Conservation (phyloP, 2,329 filamentous ascomycete species). For the Fusarium anthophilum region DNA sequence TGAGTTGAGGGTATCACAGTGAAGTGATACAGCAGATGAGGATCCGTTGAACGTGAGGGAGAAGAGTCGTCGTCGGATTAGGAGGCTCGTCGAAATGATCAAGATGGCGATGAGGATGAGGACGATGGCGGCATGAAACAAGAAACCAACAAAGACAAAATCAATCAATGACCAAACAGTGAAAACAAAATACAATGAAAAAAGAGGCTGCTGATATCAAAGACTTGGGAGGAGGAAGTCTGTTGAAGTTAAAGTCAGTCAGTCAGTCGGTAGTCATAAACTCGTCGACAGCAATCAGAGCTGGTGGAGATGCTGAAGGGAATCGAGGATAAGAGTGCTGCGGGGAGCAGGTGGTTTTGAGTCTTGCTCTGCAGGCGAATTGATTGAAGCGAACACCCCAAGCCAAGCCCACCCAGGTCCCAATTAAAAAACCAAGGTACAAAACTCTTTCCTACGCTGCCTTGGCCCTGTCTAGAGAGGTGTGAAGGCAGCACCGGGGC, state of each 20-base stretch:
- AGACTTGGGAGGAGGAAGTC: not conserved
- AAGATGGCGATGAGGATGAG: not conserved
- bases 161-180: constrained; percentile 3
- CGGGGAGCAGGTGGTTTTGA: constrained; percentile 44
- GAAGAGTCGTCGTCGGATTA: constrained; percentile 27
- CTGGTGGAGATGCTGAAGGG: constrained; percentile 37
- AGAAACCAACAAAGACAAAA: constrained; percentile 1
- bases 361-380: constrained; percentile 5
- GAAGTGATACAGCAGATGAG: constrained; percentile 28
- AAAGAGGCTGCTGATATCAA: constrained; percentile 38
- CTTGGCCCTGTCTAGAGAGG: constrained; percentile 19
- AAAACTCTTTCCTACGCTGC: constrained; percentile 21
- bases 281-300: constrained; percentile 39
- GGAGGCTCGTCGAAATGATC: constrained; percentile 9
- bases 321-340: constrained; percentile 28
- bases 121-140: constrained; percentile 1
- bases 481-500: constrained; percentile 33
- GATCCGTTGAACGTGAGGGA: constrained; percentile 13
- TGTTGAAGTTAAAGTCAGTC: constrained; percentile 23
- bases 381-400: not conserved
- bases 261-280: constrained; percentile 37
- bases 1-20: constrained; percentile 22
- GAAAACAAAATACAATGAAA: constrained; percentile 10
- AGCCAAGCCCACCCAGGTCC: constrained; percentile 3
- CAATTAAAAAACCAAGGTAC: constrained; percentile 26